phyloP scores from a whole-genome alignment of 495 filamentous ascomycete genomes.

The Aspergillus steynii region DNA sequence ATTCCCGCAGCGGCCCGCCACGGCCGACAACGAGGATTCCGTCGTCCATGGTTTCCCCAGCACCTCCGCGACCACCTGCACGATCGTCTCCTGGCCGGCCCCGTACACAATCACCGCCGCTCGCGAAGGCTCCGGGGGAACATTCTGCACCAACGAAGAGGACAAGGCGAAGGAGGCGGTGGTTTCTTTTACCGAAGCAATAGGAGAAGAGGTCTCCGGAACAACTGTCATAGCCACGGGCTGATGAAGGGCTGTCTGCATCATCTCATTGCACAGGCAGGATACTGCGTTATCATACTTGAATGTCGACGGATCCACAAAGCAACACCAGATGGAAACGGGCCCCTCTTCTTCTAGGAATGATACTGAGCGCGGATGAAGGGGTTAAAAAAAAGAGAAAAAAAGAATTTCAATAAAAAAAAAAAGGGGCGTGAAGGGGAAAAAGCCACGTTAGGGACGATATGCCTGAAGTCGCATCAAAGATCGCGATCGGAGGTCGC shows the following conservation, averaged over 20 bases:
- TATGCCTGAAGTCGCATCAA: too few species aligned
- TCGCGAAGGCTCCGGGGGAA: conserved; percentile 21
- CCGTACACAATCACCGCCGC: conserved; percentile 62
- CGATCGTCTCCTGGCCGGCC: conserved; percentile 61
- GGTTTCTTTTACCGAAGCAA: conserved; percentile 16
- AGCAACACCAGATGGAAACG: not conserved
- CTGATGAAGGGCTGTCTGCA: conserved; percentile 40
- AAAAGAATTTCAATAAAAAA: not conserved
- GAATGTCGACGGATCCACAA: not conserved
- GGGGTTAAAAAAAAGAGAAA: not conserved
- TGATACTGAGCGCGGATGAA: not conserved
- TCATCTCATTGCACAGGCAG: conserved; percentile 39
- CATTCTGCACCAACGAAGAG: conserved; percentile 11
- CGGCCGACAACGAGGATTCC: conserved; percentile 51
- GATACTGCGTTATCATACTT: conserved; percentile 32
- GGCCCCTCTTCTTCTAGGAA: not conserved
- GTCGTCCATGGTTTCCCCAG: conserved; percentile 65
- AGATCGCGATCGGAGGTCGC: too few species aligned
- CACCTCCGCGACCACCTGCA: conserved; percentile 66
- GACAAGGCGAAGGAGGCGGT: conserved; percentile 9
- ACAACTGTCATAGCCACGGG: conserved; percentile 40
- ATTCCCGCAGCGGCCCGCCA: conserved; percentile 44
- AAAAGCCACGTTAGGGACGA: too few species aligned
- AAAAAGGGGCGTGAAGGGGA: not conserved
- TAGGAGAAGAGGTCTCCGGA: conserved; percentile 22